A percentile compares a stretch with the other conserved stretches of the same genome.
These are phyloP conservation scores for Apiotrichum sp. DNA, from an alignment of 1,284 basidiomycete species.

Conservation along the genomic window DNA sequence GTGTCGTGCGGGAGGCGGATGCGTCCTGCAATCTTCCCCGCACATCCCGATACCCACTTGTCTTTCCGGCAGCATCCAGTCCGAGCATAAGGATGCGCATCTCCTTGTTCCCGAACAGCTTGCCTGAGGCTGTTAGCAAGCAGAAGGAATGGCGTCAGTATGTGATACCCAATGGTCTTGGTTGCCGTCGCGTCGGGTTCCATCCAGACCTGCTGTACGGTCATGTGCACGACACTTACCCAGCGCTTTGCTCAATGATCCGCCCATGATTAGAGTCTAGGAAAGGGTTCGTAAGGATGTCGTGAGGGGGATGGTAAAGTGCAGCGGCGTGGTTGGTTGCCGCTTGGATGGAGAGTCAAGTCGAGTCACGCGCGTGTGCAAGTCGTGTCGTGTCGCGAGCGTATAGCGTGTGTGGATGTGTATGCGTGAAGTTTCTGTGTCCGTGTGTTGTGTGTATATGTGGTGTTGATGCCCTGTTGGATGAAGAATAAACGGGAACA, in stretches of 20 bases:
- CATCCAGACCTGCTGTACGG: too few relatives aligned
- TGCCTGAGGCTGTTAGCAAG: conserved; percentile 33
- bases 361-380: too few relatives aligned
- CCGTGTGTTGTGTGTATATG: background rate
- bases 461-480: background rate
- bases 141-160: background rate
- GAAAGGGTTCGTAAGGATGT: background rate
- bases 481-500: too few relatives aligned
- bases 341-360: too few relatives aligned
- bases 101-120: conserved; percentile 60
- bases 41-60: conserved; percentile 53
- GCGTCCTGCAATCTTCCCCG: too few relatives aligned
- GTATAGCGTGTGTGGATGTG: too few relatives aligned
- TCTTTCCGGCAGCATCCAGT: conserved; percentile 93
- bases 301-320: background rate
- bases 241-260: conserved; percentile 47
- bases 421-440: too few relatives aligned
- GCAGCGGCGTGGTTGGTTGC: too few relatives aligned
- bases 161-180: background rate
- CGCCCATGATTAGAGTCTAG: conserved; percentile 46
- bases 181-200: background rate
- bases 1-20: too few relatives aligned
- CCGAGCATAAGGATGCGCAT: conserved; percentile 70
- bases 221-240: conserved; percentile 26
- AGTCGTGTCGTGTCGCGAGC: too few relatives aligned